Evolutionary conservation across 352 stramenopile species (phyloP), one percentile per base, ranked within the genome.

Genomic region (Globisporangium cystogenes): DNA sequence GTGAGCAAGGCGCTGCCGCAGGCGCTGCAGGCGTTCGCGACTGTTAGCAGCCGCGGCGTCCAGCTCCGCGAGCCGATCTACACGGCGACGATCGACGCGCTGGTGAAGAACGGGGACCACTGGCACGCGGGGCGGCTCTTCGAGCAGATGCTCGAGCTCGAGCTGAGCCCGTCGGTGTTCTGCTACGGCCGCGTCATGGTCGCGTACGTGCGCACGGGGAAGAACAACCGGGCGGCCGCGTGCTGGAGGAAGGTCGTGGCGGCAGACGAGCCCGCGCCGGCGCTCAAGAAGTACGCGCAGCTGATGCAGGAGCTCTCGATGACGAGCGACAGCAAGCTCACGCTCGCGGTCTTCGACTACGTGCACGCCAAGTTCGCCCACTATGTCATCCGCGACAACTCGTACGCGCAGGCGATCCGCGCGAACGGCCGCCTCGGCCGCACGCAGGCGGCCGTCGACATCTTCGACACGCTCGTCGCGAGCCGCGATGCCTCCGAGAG

Each of bases 171-270:
- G 3, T 86, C 70, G 5, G 70, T 80, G 20, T 93, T 88, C 47
- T 92, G 81, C 62, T 72, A 86, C 41, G 81, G 81, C 3, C 76
- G 81, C 42, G 84, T 87, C 33, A 86, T 93, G 64, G 41, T 86
- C 44, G 81, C 83, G 10, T 93, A 86, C 67, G 64, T 84, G n/a
- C 81, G 81, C 14, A 78, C 73, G 8, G 82, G 82, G 51, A 85
- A 82, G 37, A 74, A 68, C 54, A 64, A 80, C 45, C 63, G 78
- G 29, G 83, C 83, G 2, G 66, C 68, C 51, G 78, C 72, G 14
- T 88, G 79, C 57, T 93, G 83, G 83, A 61, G 76, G 35, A 81
- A 82, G 63, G 84, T 93, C 42, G 55, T 74, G 11, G 65, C 62
- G 47, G 60, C 64, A 26, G 67, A 89, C 26, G 72, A 84, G 53